A percentile compares a stretch with the other conserved stretches of the same genome.
Conservation (phyloP, 768 basidiomycete species). For the Boletellus ananas region DNA sequence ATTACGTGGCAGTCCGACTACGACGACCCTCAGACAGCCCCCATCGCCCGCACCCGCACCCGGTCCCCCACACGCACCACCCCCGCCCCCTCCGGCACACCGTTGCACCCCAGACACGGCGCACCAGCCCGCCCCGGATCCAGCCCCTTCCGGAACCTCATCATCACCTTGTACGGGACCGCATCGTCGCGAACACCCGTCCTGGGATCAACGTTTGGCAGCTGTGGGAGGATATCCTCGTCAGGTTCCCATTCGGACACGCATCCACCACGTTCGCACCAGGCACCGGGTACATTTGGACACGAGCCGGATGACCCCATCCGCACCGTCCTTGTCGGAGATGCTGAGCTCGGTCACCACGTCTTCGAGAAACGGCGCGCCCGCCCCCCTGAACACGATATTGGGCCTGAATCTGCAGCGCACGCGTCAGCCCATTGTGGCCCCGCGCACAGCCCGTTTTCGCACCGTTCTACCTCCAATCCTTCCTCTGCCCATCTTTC, state of each 20-base stretch:
- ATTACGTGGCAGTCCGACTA: too few species aligned
- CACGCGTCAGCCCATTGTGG: not conserved
- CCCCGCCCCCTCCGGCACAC: constrained; percentile 47
- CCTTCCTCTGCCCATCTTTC: constrained; percentile 51
- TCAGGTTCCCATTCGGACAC: constrained; percentile 8
- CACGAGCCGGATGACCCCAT: constrained; percentile 49
- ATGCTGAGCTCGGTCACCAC: constrained; percentile 59
- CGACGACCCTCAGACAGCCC: constrained; percentile 18
- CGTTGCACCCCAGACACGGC: constrained; percentile 70
- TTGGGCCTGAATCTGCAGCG: constrained; percentile 68
- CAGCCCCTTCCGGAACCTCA: constrained; percentile 65
- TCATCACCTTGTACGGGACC: constrained; percentile 71
- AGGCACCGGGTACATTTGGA: constrained; percentile 69
- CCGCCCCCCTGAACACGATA: constrained; percentile 62
- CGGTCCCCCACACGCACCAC: constrained; percentile 58
- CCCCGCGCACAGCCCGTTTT: not conserved
- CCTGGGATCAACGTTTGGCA: constrained; percentile 67
- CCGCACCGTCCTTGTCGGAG: constrained; percentile 24
- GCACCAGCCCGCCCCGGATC: constrained; percentile 46
- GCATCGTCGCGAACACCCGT: constrained; percentile 66
- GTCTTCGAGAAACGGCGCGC: constrained; percentile 70
- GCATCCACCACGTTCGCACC: constrained; percentile 39
- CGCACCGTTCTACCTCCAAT: constrained; percentile 58
- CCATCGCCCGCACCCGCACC: constrained; percentile 47
- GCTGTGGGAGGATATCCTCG: constrained; percentile 35